Evolutionary conservation across 805 yeast species (phyloP).

Genomic region (Myxozyma mucilagina): DNA sequence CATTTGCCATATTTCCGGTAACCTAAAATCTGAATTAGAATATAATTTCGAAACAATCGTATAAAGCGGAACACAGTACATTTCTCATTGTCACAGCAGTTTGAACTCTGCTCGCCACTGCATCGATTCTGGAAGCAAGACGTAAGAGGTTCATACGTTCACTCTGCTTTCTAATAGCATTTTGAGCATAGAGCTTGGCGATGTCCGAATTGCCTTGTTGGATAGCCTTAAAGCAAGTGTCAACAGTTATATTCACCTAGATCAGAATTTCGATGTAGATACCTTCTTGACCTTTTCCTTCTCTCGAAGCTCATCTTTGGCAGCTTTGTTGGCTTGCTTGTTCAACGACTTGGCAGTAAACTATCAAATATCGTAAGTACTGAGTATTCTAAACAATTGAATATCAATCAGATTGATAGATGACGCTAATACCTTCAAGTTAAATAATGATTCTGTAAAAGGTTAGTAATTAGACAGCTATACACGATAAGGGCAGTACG

Average conservation of each 20-base stretch:
- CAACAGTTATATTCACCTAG: neutral
- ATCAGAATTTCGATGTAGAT: slow-evolving; percentile 11
- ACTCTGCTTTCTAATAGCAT: slow-evolving; percentile 87
- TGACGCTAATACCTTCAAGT: slow-evolving; percentile 50
- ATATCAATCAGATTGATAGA: too few species aligned
- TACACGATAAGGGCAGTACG: slow-evolving; percentile 28
- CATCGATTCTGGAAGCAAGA: slow-evolving; percentile 86
- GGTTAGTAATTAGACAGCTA: slow-evolving; percentile 11
- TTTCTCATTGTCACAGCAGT: slow-evolving; percentile 95
- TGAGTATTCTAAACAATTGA: too few species aligned
- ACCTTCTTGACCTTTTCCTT: slow-evolving; percentile 82
- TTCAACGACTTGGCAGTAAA: slow-evolving; percentile 93
- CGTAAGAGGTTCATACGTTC: slow-evolving; percentile 80
- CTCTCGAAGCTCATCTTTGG: slow-evolving; percentile 85
- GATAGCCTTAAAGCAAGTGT: slow-evolving; percentile 52
- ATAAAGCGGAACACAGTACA: slow-evolving; percentile 18
- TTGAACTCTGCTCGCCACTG: slow-evolving; percentile 93
- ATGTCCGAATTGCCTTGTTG: slow-evolving; percentile 85
- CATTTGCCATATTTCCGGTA: slow-evolving; percentile 89
- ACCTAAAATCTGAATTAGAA: slow-evolving; percentile 49
- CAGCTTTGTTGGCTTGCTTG: slow-evolving; percentile 86
- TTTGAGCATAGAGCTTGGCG: slow-evolving; percentile 91
- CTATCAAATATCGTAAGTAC: slow-evolving; percentile 35
- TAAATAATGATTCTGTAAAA: slow-evolving; percentile 57
- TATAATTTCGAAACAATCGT: neutral